Conservation (phyloP, 2,329 filamentous ascomycete genomes). For the Alternaria gaisen region DNA sequence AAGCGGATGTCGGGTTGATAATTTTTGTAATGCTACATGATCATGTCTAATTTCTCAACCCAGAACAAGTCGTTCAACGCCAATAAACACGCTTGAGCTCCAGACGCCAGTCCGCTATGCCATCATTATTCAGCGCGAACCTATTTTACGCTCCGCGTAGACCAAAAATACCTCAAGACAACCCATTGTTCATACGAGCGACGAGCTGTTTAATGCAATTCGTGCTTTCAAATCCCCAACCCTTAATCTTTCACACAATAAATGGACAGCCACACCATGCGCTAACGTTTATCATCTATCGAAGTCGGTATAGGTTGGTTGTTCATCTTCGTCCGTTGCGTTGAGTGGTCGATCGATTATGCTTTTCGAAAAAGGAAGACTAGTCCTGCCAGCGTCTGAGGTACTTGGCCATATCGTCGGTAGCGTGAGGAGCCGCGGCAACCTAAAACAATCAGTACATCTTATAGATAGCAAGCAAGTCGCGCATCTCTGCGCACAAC, state of each 20-base stretch:
- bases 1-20: conserved; percentile 1
- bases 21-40: conserved; percentile 15
- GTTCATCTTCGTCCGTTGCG: neutral
- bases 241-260: neutral
- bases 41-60: conserved; percentile 13
- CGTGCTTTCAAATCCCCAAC: neutral
- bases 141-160: neutral
- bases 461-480: neutral
- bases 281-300: neutral
- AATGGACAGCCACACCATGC: neutral
- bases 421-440: conserved; percentile 61
- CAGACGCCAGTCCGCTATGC: conserved; percentile 16
- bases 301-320: neutral
- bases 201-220: neutral
- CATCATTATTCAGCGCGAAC: neutral
- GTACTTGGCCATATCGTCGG: conserved; percentile 65
- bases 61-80: conserved; percentile 4
- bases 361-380: conserved; percentile 1
- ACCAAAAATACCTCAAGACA: neutral
- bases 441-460: conserved; percentile 54
- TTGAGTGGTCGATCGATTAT: neutral
- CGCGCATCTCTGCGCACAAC: neutral
- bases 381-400: conserved; percentile 68
- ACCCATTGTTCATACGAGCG: neutral
- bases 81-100: conserved; percentile 13